These are phyloP conservation scores for Brassica balearica DNA, from an alignment of 441 rosid species.

Conservation along the genomic window DNA sequence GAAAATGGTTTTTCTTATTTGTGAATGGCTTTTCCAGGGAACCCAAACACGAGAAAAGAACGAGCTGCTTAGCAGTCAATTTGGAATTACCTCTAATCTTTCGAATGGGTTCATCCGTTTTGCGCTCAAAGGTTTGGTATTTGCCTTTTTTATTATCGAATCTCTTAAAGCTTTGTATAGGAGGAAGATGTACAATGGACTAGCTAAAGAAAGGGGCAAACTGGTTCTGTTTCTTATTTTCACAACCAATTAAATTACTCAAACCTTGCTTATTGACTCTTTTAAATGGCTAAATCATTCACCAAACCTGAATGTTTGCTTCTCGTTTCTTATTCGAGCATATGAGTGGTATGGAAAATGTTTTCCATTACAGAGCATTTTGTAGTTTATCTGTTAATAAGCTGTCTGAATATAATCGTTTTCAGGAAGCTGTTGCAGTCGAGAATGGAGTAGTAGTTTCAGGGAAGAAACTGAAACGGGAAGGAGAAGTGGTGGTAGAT, in stretches of 20 bases:
- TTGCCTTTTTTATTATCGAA: not conserved
- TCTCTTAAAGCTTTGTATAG: conserved; percentile 3
- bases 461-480: conserved; percentile 36
- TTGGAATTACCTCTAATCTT: conserved; percentile 74
- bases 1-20: conserved; percentile 22
- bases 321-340: conserved; percentile 14
- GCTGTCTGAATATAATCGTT: not conserved
- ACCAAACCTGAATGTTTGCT: conserved; percentile 8
- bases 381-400: conserved; percentile 16
- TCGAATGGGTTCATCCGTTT: conserved; percentile 83
- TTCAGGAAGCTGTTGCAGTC: conserved; percentile 28
- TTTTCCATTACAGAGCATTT: not conserved
- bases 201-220: conserved; percentile 10
- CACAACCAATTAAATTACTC: conserved; percentile 3
- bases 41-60: conserved; percentile 86
- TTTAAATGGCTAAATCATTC: not conserved
- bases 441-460: conserved; percentile 45
- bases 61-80: conserved; percentile 63
- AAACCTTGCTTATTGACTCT: not conserved
- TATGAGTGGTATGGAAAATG: not conserved
- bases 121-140: conserved; percentile 50
- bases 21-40: conserved; percentile 54
- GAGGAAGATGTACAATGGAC: conserved; percentile 15
- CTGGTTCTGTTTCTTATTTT: conserved; percentile 13
- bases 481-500: conserved; percentile 51